Evolutionary conservation across 495 filamentous ascomycete species (phyloP).

Genomic region (Xylaria sp.): DNA sequence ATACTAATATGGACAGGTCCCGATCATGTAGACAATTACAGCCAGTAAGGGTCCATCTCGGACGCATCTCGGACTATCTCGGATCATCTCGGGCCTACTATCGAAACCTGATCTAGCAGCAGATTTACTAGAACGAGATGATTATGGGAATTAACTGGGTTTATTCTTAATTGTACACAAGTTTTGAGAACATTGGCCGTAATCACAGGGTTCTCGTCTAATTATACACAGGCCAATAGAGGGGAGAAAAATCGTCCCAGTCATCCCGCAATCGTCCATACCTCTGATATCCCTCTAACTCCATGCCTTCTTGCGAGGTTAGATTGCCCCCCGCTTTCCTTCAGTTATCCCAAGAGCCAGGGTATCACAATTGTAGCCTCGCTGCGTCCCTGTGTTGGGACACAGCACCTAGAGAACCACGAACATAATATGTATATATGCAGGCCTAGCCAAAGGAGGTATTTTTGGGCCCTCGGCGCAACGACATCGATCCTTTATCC

Average conservation of each 20-base stretch:
- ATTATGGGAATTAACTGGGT: neutral
- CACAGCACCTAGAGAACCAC: neutral
- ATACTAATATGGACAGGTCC: neutral
- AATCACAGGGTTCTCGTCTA: neutral
- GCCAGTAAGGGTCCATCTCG: too few relatives aligned
- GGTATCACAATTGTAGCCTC: neutral
- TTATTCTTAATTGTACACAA: conserved; percentile 17
- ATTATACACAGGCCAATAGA: conserved; percentile 1
- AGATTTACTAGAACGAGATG: neutral
- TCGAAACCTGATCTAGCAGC: neutral
- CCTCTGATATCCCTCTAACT: neutral
- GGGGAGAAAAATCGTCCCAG: conserved; percentile 9
- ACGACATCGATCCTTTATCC: neutral
- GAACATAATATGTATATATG: neutral
- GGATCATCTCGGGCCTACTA: neutral
- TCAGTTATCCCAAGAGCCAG: neutral
- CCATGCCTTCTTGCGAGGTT: neutral
- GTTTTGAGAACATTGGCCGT: neutral
- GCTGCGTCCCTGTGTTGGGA: neutral
- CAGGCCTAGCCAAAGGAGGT: neutral
- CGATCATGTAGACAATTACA: neutral
- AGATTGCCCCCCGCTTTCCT: neutral
- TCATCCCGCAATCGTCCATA: neutral
- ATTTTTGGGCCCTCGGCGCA: neutral
- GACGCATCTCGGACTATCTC: neutral